phyloP scores from a whole-genome alignment of 73 alveolate species.

The Tetrahymena thermophila region DNA sequence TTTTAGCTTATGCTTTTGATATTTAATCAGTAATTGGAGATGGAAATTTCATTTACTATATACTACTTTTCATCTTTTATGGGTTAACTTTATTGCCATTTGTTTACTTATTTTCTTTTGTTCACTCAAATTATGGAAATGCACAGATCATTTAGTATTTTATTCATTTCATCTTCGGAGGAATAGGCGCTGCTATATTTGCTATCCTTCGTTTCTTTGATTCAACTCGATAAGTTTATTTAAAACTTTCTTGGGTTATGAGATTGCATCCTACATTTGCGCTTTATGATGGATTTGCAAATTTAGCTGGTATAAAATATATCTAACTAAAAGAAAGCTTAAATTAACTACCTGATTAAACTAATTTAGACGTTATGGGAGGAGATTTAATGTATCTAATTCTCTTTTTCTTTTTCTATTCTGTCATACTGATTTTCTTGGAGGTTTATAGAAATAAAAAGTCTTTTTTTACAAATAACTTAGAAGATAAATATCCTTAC shows the following conservation, averaged over 20 bases:
- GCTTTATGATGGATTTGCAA: neutral
- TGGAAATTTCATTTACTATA: constrained; percentile 7
- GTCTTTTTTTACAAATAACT: neutral
- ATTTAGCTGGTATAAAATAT: neutral
- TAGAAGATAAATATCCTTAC: constrained; percentile 31
- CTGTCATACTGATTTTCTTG: neutral
- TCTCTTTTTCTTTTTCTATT: constrained; percentile 6
- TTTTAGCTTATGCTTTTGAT: constrained; percentile 5
- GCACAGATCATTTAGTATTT: constrained; percentile 48
- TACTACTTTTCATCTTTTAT: constrained; percentile 37
- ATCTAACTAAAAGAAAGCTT: neutral
- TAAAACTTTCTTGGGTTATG: constrained; percentile 17
- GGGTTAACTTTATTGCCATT: constrained; percentile 44
- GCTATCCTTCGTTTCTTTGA: neutral
- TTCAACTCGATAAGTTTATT: constrained; percentile 8
- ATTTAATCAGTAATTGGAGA: neutral
- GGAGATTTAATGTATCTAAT: constrained; percentile 26
- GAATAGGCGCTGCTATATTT: constrained; percentile 44
- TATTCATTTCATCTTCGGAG: constrained; percentile 37
- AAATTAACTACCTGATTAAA: neutral
- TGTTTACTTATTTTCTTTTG: constrained; percentile 43
- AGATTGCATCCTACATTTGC: neutral
- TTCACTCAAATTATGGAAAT: constrained; percentile 24
- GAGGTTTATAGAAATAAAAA: constrained; percentile 32
- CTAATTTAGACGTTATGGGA: constrained; percentile 30